phyloP scores from a whole-genome alignment of 169 alveolate genomes.

The Plasmodium berghei region DNA sequence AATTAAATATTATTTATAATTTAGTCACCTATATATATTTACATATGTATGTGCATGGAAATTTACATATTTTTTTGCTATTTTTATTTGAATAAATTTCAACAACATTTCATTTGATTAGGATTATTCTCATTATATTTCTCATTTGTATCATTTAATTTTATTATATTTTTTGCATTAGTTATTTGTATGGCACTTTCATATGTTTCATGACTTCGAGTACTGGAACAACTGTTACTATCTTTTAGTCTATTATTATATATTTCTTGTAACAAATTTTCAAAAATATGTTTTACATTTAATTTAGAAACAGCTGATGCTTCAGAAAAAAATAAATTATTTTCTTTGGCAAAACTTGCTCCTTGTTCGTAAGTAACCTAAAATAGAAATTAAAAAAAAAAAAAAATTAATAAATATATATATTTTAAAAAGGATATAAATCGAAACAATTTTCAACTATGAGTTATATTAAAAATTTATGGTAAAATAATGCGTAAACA shows the following conservation, averaged over 20 bases:
- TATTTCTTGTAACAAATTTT: slow-evolving; percentile 93
- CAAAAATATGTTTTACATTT: slow-evolving; percentile 97
- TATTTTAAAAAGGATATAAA: too few relatives aligned
- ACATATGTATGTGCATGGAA: neutral
- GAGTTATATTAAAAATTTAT: too few relatives aligned
- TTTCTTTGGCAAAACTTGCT: slow-evolving; percentile 91
- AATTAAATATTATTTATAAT: too few relatives aligned
- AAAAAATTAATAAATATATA: neutral
- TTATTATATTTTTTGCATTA: slow-evolving; percentile 37
- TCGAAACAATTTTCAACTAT: too few relatives aligned
- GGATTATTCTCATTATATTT: slow-evolving; percentile 18
- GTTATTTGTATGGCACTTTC: slow-evolving; percentile 64
- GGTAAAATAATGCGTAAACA: too few relatives aligned
- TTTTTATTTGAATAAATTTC: neutral
- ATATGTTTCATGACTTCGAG: slow-evolving; percentile 46
- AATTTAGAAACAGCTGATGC: slow-evolving; percentile 96
- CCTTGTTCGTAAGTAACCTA: slow-evolving; percentile 86
- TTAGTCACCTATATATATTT: neutral
- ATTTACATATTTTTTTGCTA: neutral
- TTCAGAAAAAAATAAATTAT: slow-evolving; percentile 94
- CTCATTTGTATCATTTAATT: slow-evolving; percentile 36
- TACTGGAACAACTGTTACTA: slow-evolving; percentile 36
- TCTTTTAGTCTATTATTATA: slow-evolving; percentile 76
- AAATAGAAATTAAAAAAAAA: neutral
- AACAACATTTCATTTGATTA: slow-evolving; percentile 24